Conservation (phyloP, 495 filamentous ascomycete genomes). For the Trichoderma reesei region DNA sequence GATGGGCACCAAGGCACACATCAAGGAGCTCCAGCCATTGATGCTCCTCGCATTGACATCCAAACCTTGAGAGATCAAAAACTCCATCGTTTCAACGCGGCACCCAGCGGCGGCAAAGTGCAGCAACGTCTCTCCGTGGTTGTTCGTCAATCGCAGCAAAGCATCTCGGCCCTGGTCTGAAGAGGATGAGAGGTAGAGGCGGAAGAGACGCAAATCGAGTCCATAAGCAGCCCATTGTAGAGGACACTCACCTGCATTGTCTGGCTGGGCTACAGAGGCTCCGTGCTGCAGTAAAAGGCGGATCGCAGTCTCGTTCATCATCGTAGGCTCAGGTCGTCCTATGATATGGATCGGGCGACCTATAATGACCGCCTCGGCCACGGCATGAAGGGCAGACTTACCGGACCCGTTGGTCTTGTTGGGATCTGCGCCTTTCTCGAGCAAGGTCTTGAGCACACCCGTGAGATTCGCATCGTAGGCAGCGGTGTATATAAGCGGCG, state of each 20-base stretch:
- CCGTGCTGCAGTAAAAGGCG: background rate
- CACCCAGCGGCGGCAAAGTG: conserved; percentile 18
- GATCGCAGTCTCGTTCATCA: background rate
- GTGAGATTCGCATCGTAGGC: background rate
- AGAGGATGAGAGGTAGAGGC: background rate
- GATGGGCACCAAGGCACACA: conserved; percentile 17
- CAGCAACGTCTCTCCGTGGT: conserved; percentile 14
- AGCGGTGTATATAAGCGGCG: background rate
- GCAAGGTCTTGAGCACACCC: background rate
- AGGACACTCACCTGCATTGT: background rate
- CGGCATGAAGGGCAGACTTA: background rate
- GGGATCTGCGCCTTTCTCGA: conserved; percentile 2
- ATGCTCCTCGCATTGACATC: conserved; percentile 14
- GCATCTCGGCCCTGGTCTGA: background rate
- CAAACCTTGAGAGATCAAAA: conserved; percentile 15
- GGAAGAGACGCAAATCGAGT: background rate
- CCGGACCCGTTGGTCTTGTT: background rate
- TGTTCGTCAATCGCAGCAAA: conserved; percentile 3
- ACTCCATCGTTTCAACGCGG: conserved; percentile 14
- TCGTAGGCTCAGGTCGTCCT: background rate
- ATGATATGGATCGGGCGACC: background rate
- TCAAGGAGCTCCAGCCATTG: conserved; percentile 20
- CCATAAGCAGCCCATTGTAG: background rate
- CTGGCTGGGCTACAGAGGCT: background rate
- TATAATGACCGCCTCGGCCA: background rate